Evolutionary conservation across 1,139 yeast species (phyloP).

Genomic region (Suhomyces panamericanus): DNA sequence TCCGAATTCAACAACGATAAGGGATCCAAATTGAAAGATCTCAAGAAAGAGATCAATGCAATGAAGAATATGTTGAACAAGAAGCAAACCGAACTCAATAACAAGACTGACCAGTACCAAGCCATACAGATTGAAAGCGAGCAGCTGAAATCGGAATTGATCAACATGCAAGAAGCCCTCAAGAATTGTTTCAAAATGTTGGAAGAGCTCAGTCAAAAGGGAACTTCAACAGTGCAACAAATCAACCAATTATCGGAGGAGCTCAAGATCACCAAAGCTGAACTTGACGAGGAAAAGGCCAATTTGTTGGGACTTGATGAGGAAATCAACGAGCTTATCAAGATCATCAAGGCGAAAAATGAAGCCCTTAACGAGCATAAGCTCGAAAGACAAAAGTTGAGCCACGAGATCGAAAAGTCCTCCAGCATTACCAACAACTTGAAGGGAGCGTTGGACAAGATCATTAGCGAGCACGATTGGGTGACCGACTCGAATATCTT

Average conservation of each 20-base stretch:
- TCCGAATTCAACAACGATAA: constrained; percentile 79
- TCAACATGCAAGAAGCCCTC: constrained; percentile 44
- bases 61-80: constrained; percentile 39
- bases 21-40: constrained; percentile 71
- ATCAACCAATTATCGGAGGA: constrained; percentile 25
- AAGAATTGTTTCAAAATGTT: constrained; percentile 34
- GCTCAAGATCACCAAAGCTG: constrained; percentile 38
- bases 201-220: constrained; percentile 40
- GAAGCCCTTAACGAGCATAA: constrained; percentile 52
- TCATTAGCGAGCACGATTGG: constrained; percentile 69
- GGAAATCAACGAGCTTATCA: constrained; percentile 67
- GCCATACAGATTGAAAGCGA: constrained; percentile 70
- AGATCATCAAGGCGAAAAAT: constrained; percentile 52
- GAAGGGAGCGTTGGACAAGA: constrained; percentile 44
- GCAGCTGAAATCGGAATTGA: constrained; percentile 60
- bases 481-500: constrained; percentile 62
- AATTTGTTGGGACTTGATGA: constrained; percentile 71
- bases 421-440: constrained; percentile 43
- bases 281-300: constrained; percentile 62
- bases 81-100: constrained; percentile 46
- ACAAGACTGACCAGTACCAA: constrained; percentile 58
- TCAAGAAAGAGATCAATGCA: constrained; percentile 54
- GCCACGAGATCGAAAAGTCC: constrained; percentile 65
- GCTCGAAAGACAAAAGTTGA: constrained; percentile 57
- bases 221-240: constrained; percentile 27